Base-by-base conservation (phyloP, 805 yeast genomes). In the Kurtzmaniella cleridarum region DNA sequence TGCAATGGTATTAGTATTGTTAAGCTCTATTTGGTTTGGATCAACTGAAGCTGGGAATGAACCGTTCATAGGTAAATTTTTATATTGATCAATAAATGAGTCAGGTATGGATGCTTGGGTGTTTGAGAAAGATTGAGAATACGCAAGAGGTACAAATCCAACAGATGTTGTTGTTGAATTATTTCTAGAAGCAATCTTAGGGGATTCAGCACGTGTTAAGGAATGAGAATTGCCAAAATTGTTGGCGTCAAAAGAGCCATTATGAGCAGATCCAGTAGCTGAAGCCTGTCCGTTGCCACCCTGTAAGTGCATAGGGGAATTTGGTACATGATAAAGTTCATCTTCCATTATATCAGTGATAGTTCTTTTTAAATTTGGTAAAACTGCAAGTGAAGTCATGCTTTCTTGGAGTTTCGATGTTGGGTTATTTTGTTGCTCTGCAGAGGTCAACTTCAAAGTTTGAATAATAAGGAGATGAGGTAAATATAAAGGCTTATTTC, bases 341-440 rank as follows among this genome's bases (percentile, higher is more conserved):
- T 78, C 83, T 44, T 78, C 83, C 70, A 76, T 69, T 15, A 76
- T 72, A 44, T 77, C 82, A 13, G 78, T 73, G 39, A 76, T 54
- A 15, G 81, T 66, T 48, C 78, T 71, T 53, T 75, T 73, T 30
- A 74, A 59, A 12, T 62, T 57, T 18, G 81, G 81, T 42, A 73
- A 65, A 16, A 63, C 57, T n/a, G 76, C 73, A 39, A 69, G 53
- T 12, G 79, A 73, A 16, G 78, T 65, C 78, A 73, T 73, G 34
- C 30, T 20, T 20, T 20, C 24, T 20, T 20, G 24, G 8, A 20
- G 24, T 20, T 20, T 8, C 8, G 24, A 20, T 5, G 24, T 20
- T 20, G 24, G 24, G 24, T 8, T 20, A 8, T 20, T 20, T 8
- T 5, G 24, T 20, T 20, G 24, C 24, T 20, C 24, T 5, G 24